Evolutionary conservation across 2,329 filamentous ascomycete species (phyloP).

Genomic region (Coniosporium tulheliwenetii): DNA sequence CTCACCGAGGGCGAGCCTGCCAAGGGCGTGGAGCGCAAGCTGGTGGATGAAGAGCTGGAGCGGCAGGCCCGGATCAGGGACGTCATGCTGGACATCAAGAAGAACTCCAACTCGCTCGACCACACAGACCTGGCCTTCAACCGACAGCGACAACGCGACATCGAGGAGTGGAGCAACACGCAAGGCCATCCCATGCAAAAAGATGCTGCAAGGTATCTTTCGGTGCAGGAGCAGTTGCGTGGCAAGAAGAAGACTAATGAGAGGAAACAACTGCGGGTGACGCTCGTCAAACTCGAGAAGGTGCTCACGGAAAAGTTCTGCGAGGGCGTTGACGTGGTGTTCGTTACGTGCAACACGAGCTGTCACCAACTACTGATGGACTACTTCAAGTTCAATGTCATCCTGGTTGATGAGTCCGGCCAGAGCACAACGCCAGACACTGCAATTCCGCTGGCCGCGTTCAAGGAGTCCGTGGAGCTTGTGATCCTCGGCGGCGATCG

Average conservation of each 20-base stretch:
- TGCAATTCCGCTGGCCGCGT: background rate
- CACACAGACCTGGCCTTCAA: background rate
- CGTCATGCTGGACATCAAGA: background rate
- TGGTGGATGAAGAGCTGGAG: background rate
- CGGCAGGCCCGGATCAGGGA: no score
- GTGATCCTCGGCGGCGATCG: background rate
- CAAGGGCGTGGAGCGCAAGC: background rate
- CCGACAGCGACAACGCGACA: background rate
- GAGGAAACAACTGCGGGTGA: background rate
- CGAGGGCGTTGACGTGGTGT: background rate
- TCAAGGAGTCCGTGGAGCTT: background rate
- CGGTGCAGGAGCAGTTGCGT: background rate
- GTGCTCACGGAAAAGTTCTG: background rate
- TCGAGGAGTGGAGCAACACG: background rate
- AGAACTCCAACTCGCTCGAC: background rate
- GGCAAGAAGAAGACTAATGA: background rate
- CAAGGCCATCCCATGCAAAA: background rate
- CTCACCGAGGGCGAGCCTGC: background rate
- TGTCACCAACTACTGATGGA: background rate
- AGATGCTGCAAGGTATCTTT: background rate
- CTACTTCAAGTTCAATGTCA: background rate
- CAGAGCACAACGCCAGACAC: background rate
- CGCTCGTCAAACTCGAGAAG: background rate
- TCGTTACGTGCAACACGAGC: background rate
- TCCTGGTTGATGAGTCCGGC: background rate